Conservation (phyloP, 148 eudicot genomes). For the Camellia lanceoleosa region DNA sequence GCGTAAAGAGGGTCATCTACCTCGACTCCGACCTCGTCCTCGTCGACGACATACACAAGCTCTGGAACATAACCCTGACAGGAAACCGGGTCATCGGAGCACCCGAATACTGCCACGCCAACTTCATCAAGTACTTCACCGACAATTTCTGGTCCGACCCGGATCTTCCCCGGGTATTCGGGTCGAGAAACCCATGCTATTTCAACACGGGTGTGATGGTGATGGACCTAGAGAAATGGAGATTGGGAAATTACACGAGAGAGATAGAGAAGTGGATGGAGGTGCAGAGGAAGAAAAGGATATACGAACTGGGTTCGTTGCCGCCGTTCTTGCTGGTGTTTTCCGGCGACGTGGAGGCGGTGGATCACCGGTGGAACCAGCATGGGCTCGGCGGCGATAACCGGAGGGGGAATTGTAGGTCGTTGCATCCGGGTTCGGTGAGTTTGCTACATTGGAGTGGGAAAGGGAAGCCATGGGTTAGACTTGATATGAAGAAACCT, state of each 20-base stretch:
- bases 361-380: slow-evolving; percentile 48
- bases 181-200: slow-evolving; percentile 40
- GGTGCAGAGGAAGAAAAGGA: slow-evolving; percentile 26
- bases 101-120: slow-evolving; percentile 78
- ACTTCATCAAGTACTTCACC: slow-evolving; percentile 66
- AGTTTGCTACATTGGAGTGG: slow-evolving; percentile 80
- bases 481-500: slow-evolving; percentile 43
- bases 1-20: slow-evolving; percentile 30
- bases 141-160: slow-evolving; percentile 55
- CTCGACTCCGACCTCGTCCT: slow-evolving; percentile 34
- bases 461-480: slow-evolving; percentile 74
- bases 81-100: slow-evolving; percentile 49
- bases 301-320: slow-evolving; percentile 36
- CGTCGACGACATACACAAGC: slow-evolving; percentile 29
- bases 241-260: slow-evolving; percentile 30
- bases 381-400: slow-evolving; percentile 79
- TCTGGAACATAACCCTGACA: slow-evolving; percentile 27
- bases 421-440: slow-evolving; percentile 65
- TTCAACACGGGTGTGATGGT: slow-evolving; percentile 89
- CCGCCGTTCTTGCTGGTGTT: slow-evolving; percentile 39
- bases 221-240: slow-evolving; percentile 53
- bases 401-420: slow-evolving; percentile 56
- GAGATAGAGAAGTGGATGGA: slow-evolving; percentile 35
- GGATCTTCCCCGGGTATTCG: slow-evolving; percentile 27
- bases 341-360: slow-evolving; percentile 36